Conservation (phyloP, 75 land plant species). For the Picea glauca region DNA sequence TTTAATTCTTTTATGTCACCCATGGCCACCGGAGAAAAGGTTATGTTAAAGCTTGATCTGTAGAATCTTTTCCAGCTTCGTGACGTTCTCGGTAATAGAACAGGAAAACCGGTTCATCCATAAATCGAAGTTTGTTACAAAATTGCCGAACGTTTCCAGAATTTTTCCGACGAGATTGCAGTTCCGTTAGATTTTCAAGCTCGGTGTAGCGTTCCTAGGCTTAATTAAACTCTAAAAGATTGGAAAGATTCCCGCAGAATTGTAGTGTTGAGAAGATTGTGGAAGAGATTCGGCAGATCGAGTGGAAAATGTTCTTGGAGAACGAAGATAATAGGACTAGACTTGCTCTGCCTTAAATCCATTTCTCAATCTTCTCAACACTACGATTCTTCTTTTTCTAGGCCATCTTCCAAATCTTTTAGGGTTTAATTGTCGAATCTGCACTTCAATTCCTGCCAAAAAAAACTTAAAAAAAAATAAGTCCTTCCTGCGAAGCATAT, state of each 20-base stretch:
- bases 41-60: conserved; percentile 81
- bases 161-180: conserved; percentile 52
- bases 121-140: conserved; percentile 51
- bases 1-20: conserved; percentile 36
- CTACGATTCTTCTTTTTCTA: no score
- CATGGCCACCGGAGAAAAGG: conserved; percentile 44
- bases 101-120: conserved; percentile 46
- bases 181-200: conserved; percentile 38
- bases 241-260: conserved; percentile 41
- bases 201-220: conserved; percentile 57
- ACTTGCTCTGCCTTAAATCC: no score
- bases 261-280: conserved; percentile 35
- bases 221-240: conserved; percentile 44
- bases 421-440: no score
- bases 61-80: conserved; percentile 35
- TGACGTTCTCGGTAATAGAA: conserved; percentile 44
- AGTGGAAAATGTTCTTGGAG: conserved; percentile 13
- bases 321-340: no score
- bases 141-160: conserved; percentile 48
- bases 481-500: no score
- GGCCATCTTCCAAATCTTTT: no score
- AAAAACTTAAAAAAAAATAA: no score
- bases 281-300: conserved; percentile 20
- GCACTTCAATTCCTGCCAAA: no score
- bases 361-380: no score